phyloP scores from a whole-genome alignment of 257 asterid species.

The Solanum arcanum region DNA sequence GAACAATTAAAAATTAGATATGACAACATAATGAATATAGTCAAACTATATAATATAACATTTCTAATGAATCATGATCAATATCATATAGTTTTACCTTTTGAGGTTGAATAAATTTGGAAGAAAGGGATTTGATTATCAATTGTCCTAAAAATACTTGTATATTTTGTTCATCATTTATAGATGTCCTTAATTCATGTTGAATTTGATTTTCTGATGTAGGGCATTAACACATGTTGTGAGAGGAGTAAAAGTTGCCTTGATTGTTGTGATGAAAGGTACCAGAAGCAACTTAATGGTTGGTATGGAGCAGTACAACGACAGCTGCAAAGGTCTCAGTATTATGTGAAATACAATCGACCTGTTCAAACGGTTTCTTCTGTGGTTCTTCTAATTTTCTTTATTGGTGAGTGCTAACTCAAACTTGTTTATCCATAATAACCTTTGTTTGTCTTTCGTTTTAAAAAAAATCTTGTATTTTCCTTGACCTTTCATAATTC shows the following conservation, averaged over 20 bases:
- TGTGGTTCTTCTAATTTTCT: constrained; percentile 38
- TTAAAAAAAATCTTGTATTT: neutral
- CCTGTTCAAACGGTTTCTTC: constrained; percentile 50
- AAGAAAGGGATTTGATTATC: neutral
- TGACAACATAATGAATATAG: neutral
- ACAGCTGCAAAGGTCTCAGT: constrained; percentile 87
- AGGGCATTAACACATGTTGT: constrained; percentile 46
- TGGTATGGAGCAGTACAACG: constrained; percentile 81
- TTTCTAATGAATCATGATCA: neutral
- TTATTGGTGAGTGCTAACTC: constrained; percentile 57
- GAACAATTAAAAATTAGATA: neutral
- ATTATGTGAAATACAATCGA: constrained; percentile 68
- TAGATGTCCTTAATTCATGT: neutral
- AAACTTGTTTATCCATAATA: neutral
- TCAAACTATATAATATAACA: neutral
- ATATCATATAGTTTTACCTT: neutral
- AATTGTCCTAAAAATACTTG: neutral
- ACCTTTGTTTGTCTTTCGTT: neutral
- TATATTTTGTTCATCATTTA: neutral
- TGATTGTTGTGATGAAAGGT: constrained; percentile 50
- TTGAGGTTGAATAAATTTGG: neutral
- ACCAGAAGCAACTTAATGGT: constrained; percentile 62
- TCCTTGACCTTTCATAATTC: neutral
- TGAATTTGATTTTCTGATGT: constrained; percentile 2
- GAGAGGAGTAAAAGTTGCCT: constrained; percentile 68